These are phyloP conservation scores for Fomitopsis schrenkii DNA, from an alignment of 1,284 basidiomycete species.

Conservation along the genomic window DNA sequence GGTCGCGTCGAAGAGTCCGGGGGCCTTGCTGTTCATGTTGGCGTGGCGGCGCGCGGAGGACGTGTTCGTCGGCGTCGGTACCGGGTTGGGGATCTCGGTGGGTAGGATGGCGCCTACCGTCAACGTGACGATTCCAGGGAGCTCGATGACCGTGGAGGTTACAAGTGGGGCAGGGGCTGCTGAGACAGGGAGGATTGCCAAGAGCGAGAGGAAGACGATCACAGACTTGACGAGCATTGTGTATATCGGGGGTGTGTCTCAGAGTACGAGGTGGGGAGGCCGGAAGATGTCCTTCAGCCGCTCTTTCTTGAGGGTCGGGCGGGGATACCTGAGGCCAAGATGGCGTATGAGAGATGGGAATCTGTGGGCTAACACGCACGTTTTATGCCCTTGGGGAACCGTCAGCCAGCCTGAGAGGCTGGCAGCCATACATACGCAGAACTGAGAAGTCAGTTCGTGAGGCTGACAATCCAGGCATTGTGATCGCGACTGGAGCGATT, in stretches of 20 bases:
- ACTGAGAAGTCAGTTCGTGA: not conserved
- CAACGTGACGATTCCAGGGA: conserved; percentile 6
- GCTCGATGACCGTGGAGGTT: conserved; percentile 3
- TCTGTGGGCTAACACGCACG: too few species aligned
- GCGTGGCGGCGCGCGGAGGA: not conserved
- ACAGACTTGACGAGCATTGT: not conserved
- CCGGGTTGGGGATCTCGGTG: conserved; percentile 13
- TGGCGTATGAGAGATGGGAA: not conserved
- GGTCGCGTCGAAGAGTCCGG: not conserved
- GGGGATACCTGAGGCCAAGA: not conserved
- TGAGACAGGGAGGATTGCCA: not conserved
- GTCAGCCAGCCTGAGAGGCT: not conserved
- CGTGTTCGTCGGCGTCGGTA: not conserved
- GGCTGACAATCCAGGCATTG: not conserved
- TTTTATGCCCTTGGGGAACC: not conserved
- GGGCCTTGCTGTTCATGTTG: not conserved
- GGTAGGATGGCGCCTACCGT: conserved; percentile 13
- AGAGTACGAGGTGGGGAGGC: not conserved
- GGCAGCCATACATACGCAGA: not conserved
- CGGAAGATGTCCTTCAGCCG: not conserved
- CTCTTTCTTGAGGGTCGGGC: not conserved
- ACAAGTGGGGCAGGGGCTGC: conserved; percentile 17
- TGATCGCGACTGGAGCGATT: not conserved
- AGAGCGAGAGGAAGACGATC: not conserved
- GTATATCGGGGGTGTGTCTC: not conserved